phyloP scores from a whole-genome alignment of 2,329 filamentous ascomycete species.

The Pseudogymnoascus sp. region DNA sequence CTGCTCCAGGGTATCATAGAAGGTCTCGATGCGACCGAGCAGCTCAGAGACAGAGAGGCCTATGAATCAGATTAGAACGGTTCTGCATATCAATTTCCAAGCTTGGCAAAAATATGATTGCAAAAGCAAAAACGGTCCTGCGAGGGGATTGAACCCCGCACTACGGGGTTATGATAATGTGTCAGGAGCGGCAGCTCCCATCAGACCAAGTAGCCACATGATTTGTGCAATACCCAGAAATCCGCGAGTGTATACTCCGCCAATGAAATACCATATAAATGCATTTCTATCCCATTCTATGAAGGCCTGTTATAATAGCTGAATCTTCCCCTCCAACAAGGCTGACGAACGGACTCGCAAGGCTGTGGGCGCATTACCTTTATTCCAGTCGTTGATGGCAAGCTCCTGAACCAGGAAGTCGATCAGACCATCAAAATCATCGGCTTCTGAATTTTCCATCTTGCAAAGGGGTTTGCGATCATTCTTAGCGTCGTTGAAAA shows the following conservation, averaged over 20 bases:
- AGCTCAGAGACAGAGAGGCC: constrained; percentile 4
- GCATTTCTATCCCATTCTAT: not conserved
- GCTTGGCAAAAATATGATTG: not conserved
- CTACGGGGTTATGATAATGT: not conserved
- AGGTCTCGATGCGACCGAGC: constrained; percentile 3
- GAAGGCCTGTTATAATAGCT: not conserved
- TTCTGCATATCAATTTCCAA: not conserved
- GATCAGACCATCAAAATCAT: constrained; percentile 4
- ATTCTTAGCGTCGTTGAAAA: constrained; percentile 7
- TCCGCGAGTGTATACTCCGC: not conserved
- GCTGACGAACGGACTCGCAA: not conserved
- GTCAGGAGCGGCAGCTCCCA: constrained; percentile 1
- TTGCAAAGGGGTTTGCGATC: not conserved
- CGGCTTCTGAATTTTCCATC: constrained; percentile 5
- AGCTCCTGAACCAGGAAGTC: constrained; percentile 1
- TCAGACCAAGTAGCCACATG: not conserved
- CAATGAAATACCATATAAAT: constrained; percentile 4
- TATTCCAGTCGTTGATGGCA: constrained; percentile 9
- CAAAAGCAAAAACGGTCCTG: constrained; percentile 1
- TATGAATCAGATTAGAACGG: not conserved
- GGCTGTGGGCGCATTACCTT: constrained; percentile 9
- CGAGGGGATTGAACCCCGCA: constrained; percentile 4
- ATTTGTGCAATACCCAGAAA: not conserved
- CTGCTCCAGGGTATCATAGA: constrained; percentile 1
- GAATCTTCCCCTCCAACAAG: not conserved